A percentile compares a stretch with the other conserved stretches of the same genome.
Conservation (phyloP, 2,329 filamentous ascomycete species). For the Epichloe scottii region DNA sequence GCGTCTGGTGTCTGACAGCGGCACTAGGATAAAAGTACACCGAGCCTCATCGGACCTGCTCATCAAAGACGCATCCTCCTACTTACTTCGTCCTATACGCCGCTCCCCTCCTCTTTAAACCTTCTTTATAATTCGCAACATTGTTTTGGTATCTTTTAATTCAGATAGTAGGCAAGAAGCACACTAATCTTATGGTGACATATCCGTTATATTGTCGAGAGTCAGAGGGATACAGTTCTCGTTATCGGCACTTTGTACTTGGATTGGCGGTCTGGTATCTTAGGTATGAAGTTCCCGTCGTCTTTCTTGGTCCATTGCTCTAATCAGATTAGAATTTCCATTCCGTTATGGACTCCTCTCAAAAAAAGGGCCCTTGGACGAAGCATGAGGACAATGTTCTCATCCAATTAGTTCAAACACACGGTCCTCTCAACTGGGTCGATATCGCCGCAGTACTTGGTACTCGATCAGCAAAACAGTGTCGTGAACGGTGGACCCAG, state of each 20-base stretch:
- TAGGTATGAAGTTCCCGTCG: not conserved
- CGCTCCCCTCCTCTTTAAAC: not conserved
- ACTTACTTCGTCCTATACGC: conserved; percentile 2
- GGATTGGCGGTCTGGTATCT: too few relatives aligned
- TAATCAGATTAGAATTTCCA: not conserved
- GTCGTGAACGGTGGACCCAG: conserved; percentile 85
- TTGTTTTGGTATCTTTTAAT: not conserved
- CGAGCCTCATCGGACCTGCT: conserved; percentile 6
- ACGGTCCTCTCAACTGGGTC: conserved; percentile 82
- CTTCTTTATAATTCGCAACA: not conserved
- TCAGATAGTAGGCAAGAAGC: not conserved
- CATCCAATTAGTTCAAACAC: conserved; percentile 54
- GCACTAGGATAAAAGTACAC: conserved; percentile 3
- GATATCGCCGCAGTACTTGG: conserved; percentile 65
- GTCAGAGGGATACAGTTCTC: not conserved
- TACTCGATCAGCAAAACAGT: conserved; percentile 83
- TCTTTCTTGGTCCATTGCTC: not conserved
- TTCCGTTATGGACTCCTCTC: not conserved
- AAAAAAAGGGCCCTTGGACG: conserved; percentile 67
- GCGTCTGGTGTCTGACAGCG: conserved; percentile 1
- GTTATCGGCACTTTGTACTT: not conserved
- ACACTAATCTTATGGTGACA: not conserved
- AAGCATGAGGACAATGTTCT: conserved; percentile 62
- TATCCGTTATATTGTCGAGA: not conserved
- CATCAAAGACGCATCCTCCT: not conserved